Percentiles rank a stretch among this genome's conserved stretches.
Conservation (phyloP, 2,329 filamentous ascomycete species). For the Sporothrix globosa region DNA sequence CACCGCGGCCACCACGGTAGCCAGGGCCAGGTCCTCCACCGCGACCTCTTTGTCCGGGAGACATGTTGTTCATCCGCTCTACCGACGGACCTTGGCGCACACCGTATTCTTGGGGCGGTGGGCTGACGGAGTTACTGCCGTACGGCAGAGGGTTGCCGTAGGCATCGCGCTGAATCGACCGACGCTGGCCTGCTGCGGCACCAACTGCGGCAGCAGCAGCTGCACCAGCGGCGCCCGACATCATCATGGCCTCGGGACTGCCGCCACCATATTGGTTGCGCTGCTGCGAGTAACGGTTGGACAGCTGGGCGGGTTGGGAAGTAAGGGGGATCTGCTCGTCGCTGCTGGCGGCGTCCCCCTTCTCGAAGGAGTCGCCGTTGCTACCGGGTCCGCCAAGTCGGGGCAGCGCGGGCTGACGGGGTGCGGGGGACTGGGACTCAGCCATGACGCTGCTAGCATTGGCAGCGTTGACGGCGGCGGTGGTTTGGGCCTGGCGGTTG, state of each 20-base stretch:
- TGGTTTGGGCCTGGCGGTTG: constrained; percentile 63
- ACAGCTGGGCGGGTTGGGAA: constrained; percentile 61
- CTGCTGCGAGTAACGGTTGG: constrained; percentile 49
- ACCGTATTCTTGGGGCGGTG: constrained; percentile 50
- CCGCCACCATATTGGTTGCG: constrained; percentile 58
- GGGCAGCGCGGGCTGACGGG: constrained; percentile 60
- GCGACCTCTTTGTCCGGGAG: constrained; percentile 51
- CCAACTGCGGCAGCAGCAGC: not conserved
- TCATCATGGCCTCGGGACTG: constrained; percentile 37
- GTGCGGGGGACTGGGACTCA: not conserved
- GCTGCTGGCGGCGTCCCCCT: constrained; percentile 62
- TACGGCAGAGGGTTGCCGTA: constrained; percentile 63
- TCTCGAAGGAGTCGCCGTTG: constrained; percentile 63
- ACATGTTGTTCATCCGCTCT: constrained; percentile 51
- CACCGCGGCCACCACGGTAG: constrained; percentile 55
- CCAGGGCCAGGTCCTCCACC: constrained; percentile 51
- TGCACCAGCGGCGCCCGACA: constrained; percentile 37
- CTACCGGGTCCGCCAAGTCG: constrained; percentile 60
- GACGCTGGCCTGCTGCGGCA: constrained; percentile 32
- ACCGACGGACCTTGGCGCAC: constrained; percentile 52
- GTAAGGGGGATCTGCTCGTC: constrained; percentile 76
- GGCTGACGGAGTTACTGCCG: constrained; percentile 57
- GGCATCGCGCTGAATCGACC: constrained; percentile 57
- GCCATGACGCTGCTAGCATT: constrained; percentile 40
- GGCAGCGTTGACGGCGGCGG: constrained; percentile 46